Percentiles rank a stretch among this genome's conserved stretches.
These are phyloP conservation scores for Heterococcus sp. DNA, from an alignment of 108 stramenopile genomes.

Conservation along the genomic window DNA sequence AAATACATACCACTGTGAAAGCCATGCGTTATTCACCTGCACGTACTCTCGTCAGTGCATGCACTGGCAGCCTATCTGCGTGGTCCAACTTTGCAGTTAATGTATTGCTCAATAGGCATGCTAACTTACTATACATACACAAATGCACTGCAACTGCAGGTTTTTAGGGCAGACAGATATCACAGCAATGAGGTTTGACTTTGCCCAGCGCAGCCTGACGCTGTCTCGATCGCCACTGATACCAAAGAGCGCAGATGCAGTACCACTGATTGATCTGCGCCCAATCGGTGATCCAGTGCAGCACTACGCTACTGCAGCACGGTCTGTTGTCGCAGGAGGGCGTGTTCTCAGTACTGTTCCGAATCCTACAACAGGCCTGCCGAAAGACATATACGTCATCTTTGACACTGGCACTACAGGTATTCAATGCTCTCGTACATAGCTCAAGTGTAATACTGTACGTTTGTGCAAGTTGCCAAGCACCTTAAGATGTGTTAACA, in stretches of 20 bases:
- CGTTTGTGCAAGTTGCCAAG: too few species aligned
- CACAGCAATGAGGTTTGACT: constrained; percentile 49
- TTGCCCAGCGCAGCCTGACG: constrained; percentile 23
- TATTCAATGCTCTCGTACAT: too few species aligned
- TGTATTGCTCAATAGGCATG: too few species aligned
- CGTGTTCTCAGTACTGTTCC: background rate
- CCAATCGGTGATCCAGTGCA: constrained; percentile 60
- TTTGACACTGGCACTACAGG: constrained; percentile 70
- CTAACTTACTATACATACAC: too few species aligned
- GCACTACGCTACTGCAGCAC: constrained; percentile 58
- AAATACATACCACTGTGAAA: too few species aligned
- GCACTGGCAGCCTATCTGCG: too few species aligned
- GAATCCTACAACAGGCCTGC: constrained; percentile 13
- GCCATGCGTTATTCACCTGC: too few species aligned
- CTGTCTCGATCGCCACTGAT: constrained; percentile 58
- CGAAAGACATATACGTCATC: constrained; percentile 58
- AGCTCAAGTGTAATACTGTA: too few species aligned
- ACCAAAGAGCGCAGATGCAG: constrained; percentile 32
- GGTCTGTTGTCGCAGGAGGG: constrained; percentile 54
- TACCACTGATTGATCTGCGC: constrained; percentile 54
- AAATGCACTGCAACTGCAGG: background rate
- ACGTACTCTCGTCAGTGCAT: too few species aligned
- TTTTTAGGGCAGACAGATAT: constrained; percentile 58
- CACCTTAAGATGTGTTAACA: too few species aligned
- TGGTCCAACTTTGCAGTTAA: too few species aligned